Conservation (phyloP, 345 rosid species). For the Rhodomyrtus tomentosa region DNA sequence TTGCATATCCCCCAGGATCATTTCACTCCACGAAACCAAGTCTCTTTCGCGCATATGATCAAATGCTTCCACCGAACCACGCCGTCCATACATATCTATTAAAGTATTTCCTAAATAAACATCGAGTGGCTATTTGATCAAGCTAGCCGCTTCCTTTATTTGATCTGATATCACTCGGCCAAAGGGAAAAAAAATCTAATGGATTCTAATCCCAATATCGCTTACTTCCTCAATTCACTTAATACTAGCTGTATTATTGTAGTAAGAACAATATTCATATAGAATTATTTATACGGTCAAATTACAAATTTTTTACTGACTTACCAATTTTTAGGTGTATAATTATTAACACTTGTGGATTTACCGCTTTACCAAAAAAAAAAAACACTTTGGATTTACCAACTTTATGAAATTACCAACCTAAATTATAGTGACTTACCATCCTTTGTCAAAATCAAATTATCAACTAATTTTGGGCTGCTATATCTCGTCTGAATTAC, state of each 20-base stretch:
- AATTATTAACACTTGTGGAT: neutral
- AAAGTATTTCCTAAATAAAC: constrained; percentile 51
- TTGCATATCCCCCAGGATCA: constrained; percentile 33
- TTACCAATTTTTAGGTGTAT: neutral
- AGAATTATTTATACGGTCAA: neutral
- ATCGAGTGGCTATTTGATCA: constrained; percentile 19
- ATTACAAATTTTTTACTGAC: neutral
- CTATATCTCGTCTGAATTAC: neutral
- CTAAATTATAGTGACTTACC: neutral
- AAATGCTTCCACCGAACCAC: constrained; percentile 32
- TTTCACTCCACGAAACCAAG: constrained; percentile 40
- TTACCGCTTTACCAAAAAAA: no score
- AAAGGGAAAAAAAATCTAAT: no score
- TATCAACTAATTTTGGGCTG: neutral
- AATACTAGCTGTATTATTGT: no score
- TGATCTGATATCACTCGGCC: no score
- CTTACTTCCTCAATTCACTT: no score
- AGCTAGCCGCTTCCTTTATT: no score
- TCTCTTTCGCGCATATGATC: constrained; percentile 33
- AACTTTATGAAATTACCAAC: neutral
- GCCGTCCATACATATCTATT: constrained; percentile 45
- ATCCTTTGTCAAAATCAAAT: neutral
- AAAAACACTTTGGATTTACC: neutral
- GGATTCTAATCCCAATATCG: no score
- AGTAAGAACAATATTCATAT: no score